phyloP scores from a whole-genome alignment of 176 grass and related monocot genomes.

The Urochloa ruziziensis region DNA sequence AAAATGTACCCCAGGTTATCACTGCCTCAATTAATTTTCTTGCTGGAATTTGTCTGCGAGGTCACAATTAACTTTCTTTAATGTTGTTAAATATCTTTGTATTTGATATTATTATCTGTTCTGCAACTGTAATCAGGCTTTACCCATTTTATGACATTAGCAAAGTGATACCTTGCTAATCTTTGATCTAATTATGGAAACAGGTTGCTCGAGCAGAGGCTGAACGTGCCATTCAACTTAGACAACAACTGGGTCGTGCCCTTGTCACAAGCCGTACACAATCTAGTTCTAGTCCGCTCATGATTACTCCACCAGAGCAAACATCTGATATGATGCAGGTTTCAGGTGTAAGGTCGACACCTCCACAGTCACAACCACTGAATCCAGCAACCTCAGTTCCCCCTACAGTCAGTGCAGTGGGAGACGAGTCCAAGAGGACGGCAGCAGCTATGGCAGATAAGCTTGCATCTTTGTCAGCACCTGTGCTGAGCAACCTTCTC shows the following conservation, averaged over 20 bases:
- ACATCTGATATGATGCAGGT: conserved; percentile 18
- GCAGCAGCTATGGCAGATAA: conserved; percentile 94
- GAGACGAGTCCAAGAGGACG: conserved; percentile 71
- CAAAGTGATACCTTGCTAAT: neutral
- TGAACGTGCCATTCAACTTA: conserved; percentile 40
- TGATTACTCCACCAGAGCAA: conserved; percentile 44
- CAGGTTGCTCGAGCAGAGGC: conserved; percentile 55
- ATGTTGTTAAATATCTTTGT: neutral
- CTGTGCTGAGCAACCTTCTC: conserved; percentile 68
- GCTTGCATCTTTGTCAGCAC: conserved; percentile 75
- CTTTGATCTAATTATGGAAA: conserved; percentile 13
- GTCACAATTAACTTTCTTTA: neutral
- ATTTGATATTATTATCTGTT: neutral
- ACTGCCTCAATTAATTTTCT: neutral
- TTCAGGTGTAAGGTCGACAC: conserved; percentile 9
- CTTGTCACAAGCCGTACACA: neutral
- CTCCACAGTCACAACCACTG: conserved; percentile 37
- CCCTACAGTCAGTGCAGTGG: conserved; percentile 25
- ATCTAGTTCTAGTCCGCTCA: conserved; percentile 24
- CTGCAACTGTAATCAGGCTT: neutral
- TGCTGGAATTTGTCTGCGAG: neutral
- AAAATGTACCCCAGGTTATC: neutral
- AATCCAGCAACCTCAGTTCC: conserved; percentile 44
- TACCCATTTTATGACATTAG: neutral
- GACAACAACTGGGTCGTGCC: conserved; percentile 30